Evolutionary conservation across 2,329 filamentous ascomycete genomes (phyloP), one percentile per base, ranked within the genome.

Genomic region (Monilinia vaccinii-corymbosi): DNA sequence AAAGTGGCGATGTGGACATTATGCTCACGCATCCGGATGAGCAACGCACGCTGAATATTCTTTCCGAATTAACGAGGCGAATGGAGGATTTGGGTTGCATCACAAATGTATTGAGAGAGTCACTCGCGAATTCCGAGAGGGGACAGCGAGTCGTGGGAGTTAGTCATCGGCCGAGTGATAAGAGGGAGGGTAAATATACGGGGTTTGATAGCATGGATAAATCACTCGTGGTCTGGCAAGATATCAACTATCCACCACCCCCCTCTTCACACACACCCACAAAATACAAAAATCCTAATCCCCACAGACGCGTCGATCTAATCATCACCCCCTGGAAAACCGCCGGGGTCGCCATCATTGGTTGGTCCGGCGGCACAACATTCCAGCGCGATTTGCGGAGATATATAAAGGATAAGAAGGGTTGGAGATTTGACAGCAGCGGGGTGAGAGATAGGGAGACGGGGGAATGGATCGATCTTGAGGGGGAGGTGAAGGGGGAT

Each of bases 321-420:
- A 93, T 97, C 65, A 79, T 97, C 63, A 85, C 84, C 25, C 91
- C 92, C 0, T 97, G 93, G 89, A 86, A 85, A 60, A 96, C 91
- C 0, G 85, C 89, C 0, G 93, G 94, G 0, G 97, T 91, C 67
- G 93, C 92, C 0, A 80, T 97, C 4, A 75, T 93, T 21, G 92
- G 91, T 1, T 97, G 93, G 94, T 87, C 83, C 18, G 89, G 91
- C 0, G 93, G 86, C 1, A 96, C 87, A 0, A 97, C 91, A 0
- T 97, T 97, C 66, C 84, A 97, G 76, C 79, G 93, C 28, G 94
- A 97, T 72, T 72, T 97, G 58, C 78, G 93, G 45, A 77, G 86
- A 38, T 96, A 93, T 73, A 90, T 87, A 62, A 92, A 89, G 72
- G 79, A 84, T 42, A 78, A 81, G 60, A 85, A 82, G 67, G 78